Conservation (phyloP, 495 filamentous ascomycete species). For the Podospora sp. region DNA sequence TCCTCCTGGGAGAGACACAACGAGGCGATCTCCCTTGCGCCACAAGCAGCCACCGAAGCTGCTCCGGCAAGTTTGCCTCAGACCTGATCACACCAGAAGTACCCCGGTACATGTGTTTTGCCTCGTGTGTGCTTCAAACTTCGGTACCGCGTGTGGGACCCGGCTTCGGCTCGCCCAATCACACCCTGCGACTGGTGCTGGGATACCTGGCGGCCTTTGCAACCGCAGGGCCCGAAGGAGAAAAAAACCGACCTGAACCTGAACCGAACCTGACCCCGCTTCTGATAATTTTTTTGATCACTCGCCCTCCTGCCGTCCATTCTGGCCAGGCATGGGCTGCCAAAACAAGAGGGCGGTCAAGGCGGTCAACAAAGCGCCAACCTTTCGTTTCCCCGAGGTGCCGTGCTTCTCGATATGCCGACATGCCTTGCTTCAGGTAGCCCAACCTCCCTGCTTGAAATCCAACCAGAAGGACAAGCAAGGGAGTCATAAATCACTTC, state of each 20-base stretch:
- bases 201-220: constrained; percentile 1
- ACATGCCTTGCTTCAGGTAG: background rate
- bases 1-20: background rate
- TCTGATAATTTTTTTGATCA: background rate
- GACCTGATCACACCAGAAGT: background rate
- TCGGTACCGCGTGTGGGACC: constrained; percentile 19
- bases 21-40: background rate
- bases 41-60: background rate
- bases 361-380: background rate
- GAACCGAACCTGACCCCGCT: background rate
- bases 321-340: no score
- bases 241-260: constrained; percentile 4
- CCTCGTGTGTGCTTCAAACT: constrained; percentile 17
- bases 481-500: background rate
- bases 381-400: background rate
- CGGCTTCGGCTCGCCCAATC: constrained; percentile 13
- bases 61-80: background rate
- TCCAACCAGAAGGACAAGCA: background rate
- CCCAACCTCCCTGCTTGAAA: background rate
- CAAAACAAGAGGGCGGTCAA: background rate
- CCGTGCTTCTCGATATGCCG: background rate
- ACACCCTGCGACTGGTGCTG: background rate
- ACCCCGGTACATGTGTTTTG: background rate
- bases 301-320: background rate
- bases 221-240: background rate